These are phyloP conservation scores for Mariannaea sp. DNA, from an alignment of 2,329 filamentous ascomycete genomes.

Conservation along the genomic window DNA sequence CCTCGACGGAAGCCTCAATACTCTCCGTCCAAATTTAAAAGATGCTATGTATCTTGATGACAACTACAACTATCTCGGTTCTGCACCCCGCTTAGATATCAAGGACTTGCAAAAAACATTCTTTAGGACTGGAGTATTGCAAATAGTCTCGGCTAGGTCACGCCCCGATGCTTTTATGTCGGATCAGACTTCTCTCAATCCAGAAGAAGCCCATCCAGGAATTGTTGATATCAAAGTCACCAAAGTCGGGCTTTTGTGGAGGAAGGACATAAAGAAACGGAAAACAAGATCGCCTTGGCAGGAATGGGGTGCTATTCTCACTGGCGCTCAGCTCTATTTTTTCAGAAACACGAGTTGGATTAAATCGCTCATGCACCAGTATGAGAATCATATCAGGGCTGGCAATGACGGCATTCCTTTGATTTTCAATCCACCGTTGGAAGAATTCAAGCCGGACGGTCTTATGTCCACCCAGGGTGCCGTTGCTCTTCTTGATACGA, in stretches of 20 bases:
- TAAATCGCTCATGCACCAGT: constrained; percentile 86
- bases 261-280: constrained; percentile 92
- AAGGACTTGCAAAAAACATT: constrained; percentile 85
- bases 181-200: constrained; percentile 82
- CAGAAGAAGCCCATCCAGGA: constrained; percentile 83
- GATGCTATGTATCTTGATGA: constrained; percentile 94
- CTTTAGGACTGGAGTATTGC: constrained; percentile 86
- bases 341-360: constrained; percentile 94
- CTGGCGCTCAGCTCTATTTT: constrained; percentile 95
- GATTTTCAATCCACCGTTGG: constrained; percentile 86
- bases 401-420: constrained; percentile 77
- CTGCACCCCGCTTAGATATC: constrained; percentile 75
- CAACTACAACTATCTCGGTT: constrained; percentile 85
- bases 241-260: constrained; percentile 93
- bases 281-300: constrained; percentile 96
- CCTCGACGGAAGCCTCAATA: constrained; percentile 84
- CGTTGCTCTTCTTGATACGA: constrained; percentile 82
- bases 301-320: constrained; percentile 96
- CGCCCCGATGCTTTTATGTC: constrained; percentile 94
- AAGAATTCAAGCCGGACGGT: constrained; percentile 91
- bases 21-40: constrained; percentile 80
- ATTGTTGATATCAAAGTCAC: constrained; percentile 98
- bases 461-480: constrained; percentile 93
- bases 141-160: constrained; percentile 93
- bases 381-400: constrained; percentile 79